Base-by-base conservation (phyloP, 2,329 filamentous ascomycete species). In the Capronia coronata region DNA sequence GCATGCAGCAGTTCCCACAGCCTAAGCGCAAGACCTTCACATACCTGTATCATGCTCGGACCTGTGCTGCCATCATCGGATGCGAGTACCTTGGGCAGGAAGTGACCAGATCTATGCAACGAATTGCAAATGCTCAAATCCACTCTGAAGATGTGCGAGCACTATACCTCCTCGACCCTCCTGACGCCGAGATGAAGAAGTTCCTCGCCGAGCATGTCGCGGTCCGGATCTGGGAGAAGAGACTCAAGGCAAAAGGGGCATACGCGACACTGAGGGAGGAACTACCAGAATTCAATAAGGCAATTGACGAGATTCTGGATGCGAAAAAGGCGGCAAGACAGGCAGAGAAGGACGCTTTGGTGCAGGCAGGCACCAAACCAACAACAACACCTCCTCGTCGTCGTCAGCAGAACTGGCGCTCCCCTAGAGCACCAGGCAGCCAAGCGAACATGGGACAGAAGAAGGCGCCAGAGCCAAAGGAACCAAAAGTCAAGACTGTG, bases 121-220 rank as follows among this genome's bases (percentile, higher is more conserved):
- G 14, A 2, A 41, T 58, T 7, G 30, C 21, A 3, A 6, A 34
- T n/a, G 21, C 13, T 2, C 55, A 56, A 21, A 49, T 59, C 38
- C 57, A 59, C 34, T 46, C 52, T 1, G 55, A 58, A 21, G 57
- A 59, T 25, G 43, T 58, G 16, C 49, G 50, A 13, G 30, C 42
- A 4, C 43, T 59, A 1, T 59, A 42, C 43, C 22, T 46, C 16
- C 14, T 44, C 9, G 30, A 21, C 14, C 39, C 47, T 13, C 21
- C 46, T 5, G 47, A 53, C 11, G 27, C 13, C 9, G 45, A 48
- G 10, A 51, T 50, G 45, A 44, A 46, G 21, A 30, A 27, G 19
- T 48, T 56, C 21, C 44, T 58, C 11, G 51, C 43, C 14, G 48
- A 52, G n/a, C 52, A 58, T 39, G 34, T 57, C 8, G 53, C 55